Evolutionary conservation across 1,139 yeast species (phyloP).

Genomic region (Pneumocystis oryctolagi): DNA sequence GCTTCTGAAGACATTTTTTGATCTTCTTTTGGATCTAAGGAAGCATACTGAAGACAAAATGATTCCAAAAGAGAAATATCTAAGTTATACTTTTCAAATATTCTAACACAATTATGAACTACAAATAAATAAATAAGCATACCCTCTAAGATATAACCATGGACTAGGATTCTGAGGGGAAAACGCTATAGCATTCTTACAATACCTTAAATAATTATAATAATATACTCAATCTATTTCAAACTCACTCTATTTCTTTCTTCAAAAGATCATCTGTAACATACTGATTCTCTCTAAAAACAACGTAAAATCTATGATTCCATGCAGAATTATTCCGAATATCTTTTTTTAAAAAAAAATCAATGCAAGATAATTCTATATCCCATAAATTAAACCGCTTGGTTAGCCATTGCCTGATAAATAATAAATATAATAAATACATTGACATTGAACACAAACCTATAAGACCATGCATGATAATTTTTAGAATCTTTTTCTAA

Average conservation of each 20-base stretch:
- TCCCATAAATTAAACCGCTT: conserved; percentile 14
- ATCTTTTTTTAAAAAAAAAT: conserved; percentile 42
- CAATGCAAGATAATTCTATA: conserved; percentile 41
- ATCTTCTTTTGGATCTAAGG: neutral
- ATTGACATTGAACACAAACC: conserved; percentile 48
- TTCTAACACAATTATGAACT: neutral
- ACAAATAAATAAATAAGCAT: conserved; percentile 13
- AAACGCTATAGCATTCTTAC: conserved; percentile 31
- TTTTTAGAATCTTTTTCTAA: conserved; percentile 69
- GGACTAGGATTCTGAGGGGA: conserved; percentile 78
- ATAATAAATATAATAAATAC: conserved; percentile 39
- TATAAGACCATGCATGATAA: conserved; percentile 91
- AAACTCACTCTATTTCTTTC: conserved; percentile 17
- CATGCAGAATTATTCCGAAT: conserved; percentile 86
- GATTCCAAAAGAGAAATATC: neutral
- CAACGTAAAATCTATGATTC: conserved; percentile 64
- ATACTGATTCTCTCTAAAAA: conserved; percentile 17
- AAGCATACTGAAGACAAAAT: conserved; percentile 2
- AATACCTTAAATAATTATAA: conserved; percentile 22
- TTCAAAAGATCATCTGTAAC: conserved; percentile 14
- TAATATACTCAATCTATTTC: conserved; percentile 22
- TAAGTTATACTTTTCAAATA: neutral
- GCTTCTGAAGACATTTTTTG: neutral
- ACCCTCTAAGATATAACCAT: conserved; percentile 70
- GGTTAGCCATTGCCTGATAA: conserved; percentile 26